Base-by-base conservation (phyloP, 495 filamentous ascomycete species). In the Hypoxylon rickii region DNA sequence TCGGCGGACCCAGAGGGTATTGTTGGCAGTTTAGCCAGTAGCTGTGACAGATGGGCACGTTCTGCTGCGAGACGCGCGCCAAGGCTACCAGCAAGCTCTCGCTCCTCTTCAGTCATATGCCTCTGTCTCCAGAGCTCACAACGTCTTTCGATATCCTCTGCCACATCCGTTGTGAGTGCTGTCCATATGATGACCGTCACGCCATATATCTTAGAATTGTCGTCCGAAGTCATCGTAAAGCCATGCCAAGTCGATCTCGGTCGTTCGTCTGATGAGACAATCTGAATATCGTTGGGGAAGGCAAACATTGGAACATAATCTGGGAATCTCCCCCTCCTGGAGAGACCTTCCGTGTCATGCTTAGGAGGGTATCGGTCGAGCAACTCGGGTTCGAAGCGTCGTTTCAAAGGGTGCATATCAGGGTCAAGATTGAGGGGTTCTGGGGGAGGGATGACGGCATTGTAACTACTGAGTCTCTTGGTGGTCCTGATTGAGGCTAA, bases 301-400 rank as follows among this genome's bases (percentile, higher is more conserved):
- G 94, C 92, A 65, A 97, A 98, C 94, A 98, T 97, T 19, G 94
- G 94, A 31, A 98, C 90, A 62, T 96, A 97, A 66, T 98, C 93
- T 2, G 94, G 94, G 68, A 98, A 97, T 44, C 83, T 84, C 36
- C 90, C 92, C 64, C 94, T 85, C 65, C 88, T 82, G 65, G 88
- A 85, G 58, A 96, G 90, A 19, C 96, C 93, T 15, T 74, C 76
- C n/a, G 82, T 66, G 74, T 92, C 87, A 57, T 82, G 81, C 66
- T 89, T 88, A 31, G 89, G 85, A 16, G 94, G 94, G 64, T 98
- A 97, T 67, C 93, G 80, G 68, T 98, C 94, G 20, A 98, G 82
- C 13, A 98, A 74, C 12, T 96, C 92, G 5, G 94, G 94, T 65
- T 98, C 94, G 63, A 97, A 96, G 43, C 89, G 86, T 46, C 93